Evolutionary conservation across 202 grass and related monocot species (phyloP).

Genomic region (Panicum virgatum): DNA sequence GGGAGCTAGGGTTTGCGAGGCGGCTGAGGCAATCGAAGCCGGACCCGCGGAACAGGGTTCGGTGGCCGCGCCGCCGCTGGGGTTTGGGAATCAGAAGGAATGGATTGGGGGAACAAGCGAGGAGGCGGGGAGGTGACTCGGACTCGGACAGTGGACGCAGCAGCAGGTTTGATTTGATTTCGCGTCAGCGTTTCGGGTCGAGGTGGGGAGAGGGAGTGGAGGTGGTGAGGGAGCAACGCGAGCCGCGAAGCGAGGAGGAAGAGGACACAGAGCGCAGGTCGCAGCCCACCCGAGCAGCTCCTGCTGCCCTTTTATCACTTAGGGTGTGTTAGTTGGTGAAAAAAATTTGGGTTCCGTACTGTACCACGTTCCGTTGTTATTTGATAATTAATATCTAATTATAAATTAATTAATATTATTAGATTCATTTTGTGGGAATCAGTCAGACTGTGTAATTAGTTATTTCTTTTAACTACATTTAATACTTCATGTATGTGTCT

Average conservation of each 20-base stretch:
- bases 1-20: slow-evolving; percentile 44
- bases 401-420: too few relatives aligned
- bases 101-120: background rate
- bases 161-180: slow-evolving; percentile 31
- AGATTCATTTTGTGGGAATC: too few relatives aligned
- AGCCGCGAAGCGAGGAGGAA: slow-evolving; percentile 10
- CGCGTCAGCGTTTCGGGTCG: slow-evolving; percentile 14
- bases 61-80: background rate
- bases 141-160: background rate
- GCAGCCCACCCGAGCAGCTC: background rate
- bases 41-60: background rate
- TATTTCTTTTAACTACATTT: too few relatives aligned
- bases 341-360: too few relatives aligned
- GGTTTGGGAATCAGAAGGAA: background rate
- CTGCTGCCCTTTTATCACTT: background rate
- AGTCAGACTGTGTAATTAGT: too few relatives aligned
- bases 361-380: too few relatives aligned
- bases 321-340: too few relatives aligned
- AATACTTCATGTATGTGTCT: too few relatives aligned
- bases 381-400: too few relatives aligned
- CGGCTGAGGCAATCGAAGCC: background rate
- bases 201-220: background rate
- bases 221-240: background rate
- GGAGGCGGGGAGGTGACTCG: background rate
- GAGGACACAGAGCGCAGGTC: background rate